phyloP scores from a whole-genome alignment of 805 yeast species.

The Citeromyces matritensis region DNA sequence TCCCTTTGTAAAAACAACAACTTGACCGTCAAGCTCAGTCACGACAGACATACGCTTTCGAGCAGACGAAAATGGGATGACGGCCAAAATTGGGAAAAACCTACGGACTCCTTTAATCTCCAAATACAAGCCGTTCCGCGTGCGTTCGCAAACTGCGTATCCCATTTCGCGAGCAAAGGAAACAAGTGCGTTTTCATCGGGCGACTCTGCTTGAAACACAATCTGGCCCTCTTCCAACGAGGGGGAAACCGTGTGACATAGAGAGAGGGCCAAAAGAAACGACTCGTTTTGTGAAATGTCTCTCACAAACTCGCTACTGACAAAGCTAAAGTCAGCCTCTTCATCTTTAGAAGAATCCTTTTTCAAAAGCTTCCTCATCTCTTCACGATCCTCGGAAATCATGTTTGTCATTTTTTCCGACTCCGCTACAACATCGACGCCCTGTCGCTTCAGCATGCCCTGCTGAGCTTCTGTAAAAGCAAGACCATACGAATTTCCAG shows the following conservation, averaged over 20 bases:
- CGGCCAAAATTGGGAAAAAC: constrained; percentile 33
- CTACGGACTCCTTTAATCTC: constrained; percentile 13
- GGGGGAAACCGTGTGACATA: constrained; percentile 66
- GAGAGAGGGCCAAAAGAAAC: constrained; percentile 51
- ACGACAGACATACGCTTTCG: constrained; percentile 73
- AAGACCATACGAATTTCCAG: constrained; percentile 51
- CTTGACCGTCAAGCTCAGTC: constrained; percentile 22
- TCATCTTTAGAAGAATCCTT: constrained; percentile 25
- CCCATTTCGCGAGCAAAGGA: constrained; percentile 65
- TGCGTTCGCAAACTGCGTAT: constrained; percentile 39
- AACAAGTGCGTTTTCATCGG: constrained; percentile 76
- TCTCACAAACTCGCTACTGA: constrained; percentile 40
- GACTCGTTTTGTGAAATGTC: constrained; percentile 38
- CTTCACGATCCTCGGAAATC: constrained; percentile 24
- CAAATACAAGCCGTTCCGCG: constrained; percentile 27
- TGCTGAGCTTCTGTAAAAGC: constrained; percentile 72
- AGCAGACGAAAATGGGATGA: constrained; percentile 52
- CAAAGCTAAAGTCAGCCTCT: constrained; percentile 35
- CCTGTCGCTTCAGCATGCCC: constrained; percentile 54
- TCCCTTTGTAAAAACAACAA: constrained; percentile 47
- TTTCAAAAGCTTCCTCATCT: constrained; percentile 31
- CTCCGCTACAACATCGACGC: constrained; percentile 42
- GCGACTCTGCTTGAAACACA: constrained; percentile 64
- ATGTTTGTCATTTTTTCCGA: constrained; percentile 20
- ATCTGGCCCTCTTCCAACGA: constrained; percentile 28